Evolutionary conservation across 495 filamentous ascomycete species (phyloP), one percentile per base, ranked within the genome.

Genomic region (Lepraria neglecta): DNA sequence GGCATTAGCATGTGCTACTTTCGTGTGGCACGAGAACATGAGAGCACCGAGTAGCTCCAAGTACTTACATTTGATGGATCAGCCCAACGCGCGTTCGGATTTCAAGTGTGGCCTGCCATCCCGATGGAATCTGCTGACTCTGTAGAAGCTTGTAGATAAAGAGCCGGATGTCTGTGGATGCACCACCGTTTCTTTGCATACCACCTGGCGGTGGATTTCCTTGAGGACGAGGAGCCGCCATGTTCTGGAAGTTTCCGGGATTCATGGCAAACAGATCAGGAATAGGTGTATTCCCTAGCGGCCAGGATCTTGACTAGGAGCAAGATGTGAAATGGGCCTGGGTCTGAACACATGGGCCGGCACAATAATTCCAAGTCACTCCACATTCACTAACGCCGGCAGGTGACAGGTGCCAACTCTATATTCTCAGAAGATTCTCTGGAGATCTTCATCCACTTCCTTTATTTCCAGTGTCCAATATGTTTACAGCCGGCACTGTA

Each of bases 31-130:
- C 5, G 35, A 38, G 35, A 10, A 10, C 9, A 12, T 10, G 12
- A 7, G 35, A 38, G 35, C 5, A 6, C 35, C 12, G 35, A 38
- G 35, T 38, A 33, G 46, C 24, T 40, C 31, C 38, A 61, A 21
- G n/a, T 27, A 76, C 76, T 60, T 65, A 80, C 77, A 80, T 78
- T 62, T 80, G 78, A 62, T 72, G 74, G 11, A 80, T 73, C 53
- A 74, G 74, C 27, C 71, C 63, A 0, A 72, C 72, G 43, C 79
- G 73, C 19, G 70, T 68, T 58, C 72, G 74, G n/a, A 73, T 60
- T 15, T 63, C 63, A 3, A 82, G 71, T 19, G 77, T 75, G 14
- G 70, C 69, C 59, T 77, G 74, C 79, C 79, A 82, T 57, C 78
- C 79, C 31, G 64, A 68, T 33, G 72, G 76, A 1, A 73, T 68